Base-by-base conservation (phyloP, 495 filamentous ascomycete genomes). In the Penicillium atrosanguineum region DNA sequence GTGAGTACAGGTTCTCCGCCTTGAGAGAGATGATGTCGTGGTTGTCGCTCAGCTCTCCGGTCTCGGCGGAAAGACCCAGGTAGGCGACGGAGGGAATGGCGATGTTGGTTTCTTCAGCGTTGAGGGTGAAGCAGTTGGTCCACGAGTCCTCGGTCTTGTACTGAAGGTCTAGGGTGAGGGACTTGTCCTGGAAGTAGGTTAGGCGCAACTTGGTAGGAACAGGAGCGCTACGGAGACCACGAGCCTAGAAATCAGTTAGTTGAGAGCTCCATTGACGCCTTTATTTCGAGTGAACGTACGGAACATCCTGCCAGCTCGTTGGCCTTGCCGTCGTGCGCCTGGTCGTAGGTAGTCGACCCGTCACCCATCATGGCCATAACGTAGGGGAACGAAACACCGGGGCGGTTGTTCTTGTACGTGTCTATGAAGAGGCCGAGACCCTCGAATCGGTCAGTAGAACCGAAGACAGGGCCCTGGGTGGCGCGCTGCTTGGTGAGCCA, bases 391-490 rank as follows among this genome's bases (percentile, higher is more conserved):
- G 95, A 86, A 16, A 87, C 86, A 9, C 95, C 95, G 8, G 95
- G 95, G 16, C 95, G 85, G 77, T 96, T 95, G 76, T 99, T 99
- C 84, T 99, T 99, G 78, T 99, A 99, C 43, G 95, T 99, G 68
- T 99, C 95, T 75, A 99, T 85, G 80, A 99, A 97, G 65, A 99
- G 80, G 38, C 94, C 95, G 14, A 99, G 81, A 12, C 95, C 95
- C 63, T 97, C 94, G 60, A 97, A 99, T 43, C 82, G 82, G 71
- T 99, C 95, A 15, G 79, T 80, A 31, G 80, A 84, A 15, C 95
- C 95, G 66, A 99, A 99, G 19, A 99, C 95, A 15, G 86, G 83
- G 20, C 95, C 95, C 29, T 73, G 70, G 47, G 82, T 80, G 19
- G 84, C 93, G 52, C 95, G 88, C 70, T 96, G 85, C 69, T 95